These are phyloP conservation scores for Dactylellina sp. DNA, from an alignment of 2,329 filamentous ascomycete genomes.

Conservation along the genomic window DNA sequence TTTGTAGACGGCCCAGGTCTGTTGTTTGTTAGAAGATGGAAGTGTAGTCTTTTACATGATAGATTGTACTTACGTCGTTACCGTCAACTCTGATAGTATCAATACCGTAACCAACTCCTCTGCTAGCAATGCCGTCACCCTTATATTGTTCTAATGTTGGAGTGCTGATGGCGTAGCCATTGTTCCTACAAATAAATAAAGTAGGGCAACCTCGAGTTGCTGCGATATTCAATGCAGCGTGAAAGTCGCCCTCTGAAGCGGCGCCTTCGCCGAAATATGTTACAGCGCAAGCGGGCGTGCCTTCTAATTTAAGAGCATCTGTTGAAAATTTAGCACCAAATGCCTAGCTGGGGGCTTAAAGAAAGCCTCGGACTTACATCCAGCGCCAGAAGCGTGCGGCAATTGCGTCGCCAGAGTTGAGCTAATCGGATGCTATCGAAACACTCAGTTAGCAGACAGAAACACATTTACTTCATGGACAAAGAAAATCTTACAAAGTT, in stretches of 20 bases:
- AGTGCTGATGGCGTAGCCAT: slow-evolving; percentile 90
- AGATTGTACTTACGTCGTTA: slow-evolving; percentile 71
- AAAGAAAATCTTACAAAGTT: slow-evolving; percentile 76
- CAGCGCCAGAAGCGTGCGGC: slow-evolving; percentile 86
- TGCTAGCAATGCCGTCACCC: slow-evolving; percentile 87
- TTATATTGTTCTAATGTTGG: slow-evolving; percentile 91
- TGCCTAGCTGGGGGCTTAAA: neutral
- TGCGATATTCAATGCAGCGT: slow-evolving; percentile 89
- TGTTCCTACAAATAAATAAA: slow-evolving; percentile 91
- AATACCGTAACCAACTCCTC: slow-evolving; percentile 91
- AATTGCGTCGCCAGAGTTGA: slow-evolving; percentile 89
- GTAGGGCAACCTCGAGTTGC: slow-evolving; percentile 88
- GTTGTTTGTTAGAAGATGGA: neutral
- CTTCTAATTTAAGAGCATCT: slow-evolving; percentile 83
- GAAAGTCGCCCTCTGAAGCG: slow-evolving; percentile 90
- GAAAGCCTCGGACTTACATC: slow-evolving; percentile 62
- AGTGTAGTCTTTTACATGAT: neutral
- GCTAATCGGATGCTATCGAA: slow-evolving; percentile 79
- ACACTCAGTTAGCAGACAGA: slow-evolving; percentile 5
- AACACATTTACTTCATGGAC: neutral
- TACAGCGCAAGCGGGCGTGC: slow-evolving; percentile 76
- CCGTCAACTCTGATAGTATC: slow-evolving; percentile 92
- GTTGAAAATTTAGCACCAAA: slow-evolving; percentile 1
- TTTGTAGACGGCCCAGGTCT: slow-evolving; percentile 84
- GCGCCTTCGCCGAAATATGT: slow-evolving; percentile 94